Conservation (phyloP, 345 rosid genomes). For the Aquilaria sinensis region DNA sequence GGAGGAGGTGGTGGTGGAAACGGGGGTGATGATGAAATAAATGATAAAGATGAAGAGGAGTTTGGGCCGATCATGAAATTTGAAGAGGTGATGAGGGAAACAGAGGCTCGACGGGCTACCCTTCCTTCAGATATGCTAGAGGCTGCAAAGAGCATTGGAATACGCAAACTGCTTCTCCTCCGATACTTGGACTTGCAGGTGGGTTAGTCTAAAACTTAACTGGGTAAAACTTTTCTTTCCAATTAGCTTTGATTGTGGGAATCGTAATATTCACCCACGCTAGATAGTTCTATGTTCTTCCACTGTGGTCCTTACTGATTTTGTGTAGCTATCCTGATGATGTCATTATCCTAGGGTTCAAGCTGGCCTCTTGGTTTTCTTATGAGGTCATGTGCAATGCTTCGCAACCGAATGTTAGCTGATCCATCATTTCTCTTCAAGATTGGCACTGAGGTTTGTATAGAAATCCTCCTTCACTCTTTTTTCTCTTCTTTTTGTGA, state of each 20-base stretch:
- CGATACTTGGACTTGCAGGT: constrained; percentile 80
- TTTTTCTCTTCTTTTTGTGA: background rate
- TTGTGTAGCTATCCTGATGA: background rate
- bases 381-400: constrained; percentile 64
- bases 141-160: constrained; percentile 67
- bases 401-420: constrained; percentile 84
- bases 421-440: constrained; percentile 97
- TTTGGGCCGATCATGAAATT: constrained; percentile 74
- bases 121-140: constrained; percentile 84
- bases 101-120: constrained; percentile 56
- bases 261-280: background rate
- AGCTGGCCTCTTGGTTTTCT: constrained; percentile 60
- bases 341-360: constrained; percentile 42
- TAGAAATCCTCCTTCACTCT: background rate
- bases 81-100: constrained; percentile 70
- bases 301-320: background rate
- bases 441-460: constrained; percentile 81
- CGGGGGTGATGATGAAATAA: constrained; percentile 29
- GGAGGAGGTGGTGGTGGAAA: constrained; percentile 34
- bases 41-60: constrained; percentile 57
- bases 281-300: background rate
- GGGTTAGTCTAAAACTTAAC: background rate
- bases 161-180: constrained; percentile 58
- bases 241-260: background rate
- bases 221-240: background rate